A percentile compares a stretch with the other conserved stretches of the same genome.
These are phyloP conservation scores for Sclerotinia spermophila DNA, from an alignment of 2,329 filamentous ascomycete genomes.

Conservation along the genomic window DNA sequence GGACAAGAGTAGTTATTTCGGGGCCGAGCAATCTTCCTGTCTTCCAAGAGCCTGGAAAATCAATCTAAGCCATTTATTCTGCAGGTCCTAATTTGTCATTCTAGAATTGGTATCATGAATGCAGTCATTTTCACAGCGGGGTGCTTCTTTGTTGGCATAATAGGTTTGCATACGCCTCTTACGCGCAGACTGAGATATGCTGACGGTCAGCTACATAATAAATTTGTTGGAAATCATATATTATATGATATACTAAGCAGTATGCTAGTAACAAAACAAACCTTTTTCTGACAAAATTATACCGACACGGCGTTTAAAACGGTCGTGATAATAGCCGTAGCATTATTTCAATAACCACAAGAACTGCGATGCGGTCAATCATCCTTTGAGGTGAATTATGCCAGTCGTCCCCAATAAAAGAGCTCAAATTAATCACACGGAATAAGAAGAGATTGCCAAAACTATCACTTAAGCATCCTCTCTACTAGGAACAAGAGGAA, in stretches of 20 bases:
- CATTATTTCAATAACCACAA: neutral
- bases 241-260: too few species aligned
- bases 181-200: neutral
- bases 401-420: neutral
- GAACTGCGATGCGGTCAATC: neutral
- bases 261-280: too few species aligned
- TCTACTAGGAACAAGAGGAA: neutral
- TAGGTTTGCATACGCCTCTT: neutral
- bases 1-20: neutral
- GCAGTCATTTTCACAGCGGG: neutral
- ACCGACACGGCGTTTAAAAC: neutral
- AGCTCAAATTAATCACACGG: neutral
- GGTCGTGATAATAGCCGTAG: neutral
- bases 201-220: neutral
- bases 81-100: neutral
- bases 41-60: neutral
- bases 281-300: too few species aligned
- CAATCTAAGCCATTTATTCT: neutral
- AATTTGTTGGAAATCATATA: too few species aligned
- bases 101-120: neutral
- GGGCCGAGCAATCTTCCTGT: neutral
- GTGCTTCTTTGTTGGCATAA: neutral
- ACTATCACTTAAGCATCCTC: neutral
- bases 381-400: too few species aligned
- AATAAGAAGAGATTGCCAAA: neutral